These are phyloP conservation scores for Acrocalymma vagum DNA, from an alignment of 2,329 filamentous ascomycete genomes.

Conservation along the genomic window DNA sequence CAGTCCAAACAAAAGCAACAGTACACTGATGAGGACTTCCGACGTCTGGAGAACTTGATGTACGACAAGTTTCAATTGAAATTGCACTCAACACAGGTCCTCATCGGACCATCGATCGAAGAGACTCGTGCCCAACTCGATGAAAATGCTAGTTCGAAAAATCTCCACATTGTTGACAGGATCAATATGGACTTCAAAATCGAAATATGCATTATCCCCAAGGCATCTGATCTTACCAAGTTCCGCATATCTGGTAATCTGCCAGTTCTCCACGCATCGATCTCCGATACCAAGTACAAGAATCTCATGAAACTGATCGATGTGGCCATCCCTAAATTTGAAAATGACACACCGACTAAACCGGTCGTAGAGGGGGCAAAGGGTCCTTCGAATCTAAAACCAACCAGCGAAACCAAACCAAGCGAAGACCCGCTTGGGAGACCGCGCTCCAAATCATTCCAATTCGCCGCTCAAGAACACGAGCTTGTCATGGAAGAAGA, in stretches of 20 bases:
- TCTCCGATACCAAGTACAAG: conserved; percentile 97
- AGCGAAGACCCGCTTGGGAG: conserved; percentile 53
- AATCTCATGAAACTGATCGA: conserved; percentile 95
- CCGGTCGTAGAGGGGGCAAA: conserved; percentile 43
- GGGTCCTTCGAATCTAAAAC: conserved; percentile 48
- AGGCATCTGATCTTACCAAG: conserved; percentile 90
- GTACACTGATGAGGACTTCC: conserved; percentile 89
- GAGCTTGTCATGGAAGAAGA: conserved; percentile 84
- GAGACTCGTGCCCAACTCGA: conserved; percentile 85
- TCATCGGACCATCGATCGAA: conserved; percentile 93
- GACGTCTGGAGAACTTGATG: conserved; percentile 88
- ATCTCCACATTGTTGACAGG: conserved; percentile 89
- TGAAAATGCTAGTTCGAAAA: conserved; percentile 71
- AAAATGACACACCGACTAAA: conserved; percentile 55
- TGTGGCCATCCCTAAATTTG: conserved; percentile 88
- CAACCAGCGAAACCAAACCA: conserved; percentile 34
- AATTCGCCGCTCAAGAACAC: conserved; percentile 74
- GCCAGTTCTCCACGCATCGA: conserved; percentile 87
- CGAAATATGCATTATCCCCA: conserved; percentile 97
- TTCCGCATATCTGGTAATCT: conserved; percentile 91
- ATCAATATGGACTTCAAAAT: conserved; percentile 98
- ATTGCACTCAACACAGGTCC: conserved; percentile 90
- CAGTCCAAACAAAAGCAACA: conserved; percentile 88
- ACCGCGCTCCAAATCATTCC: conserved; percentile 75
- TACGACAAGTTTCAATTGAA: conserved; percentile 97